Base-by-base conservation (phyloP, 129 eudicot species). In the Erigeron canadensis region DNA sequence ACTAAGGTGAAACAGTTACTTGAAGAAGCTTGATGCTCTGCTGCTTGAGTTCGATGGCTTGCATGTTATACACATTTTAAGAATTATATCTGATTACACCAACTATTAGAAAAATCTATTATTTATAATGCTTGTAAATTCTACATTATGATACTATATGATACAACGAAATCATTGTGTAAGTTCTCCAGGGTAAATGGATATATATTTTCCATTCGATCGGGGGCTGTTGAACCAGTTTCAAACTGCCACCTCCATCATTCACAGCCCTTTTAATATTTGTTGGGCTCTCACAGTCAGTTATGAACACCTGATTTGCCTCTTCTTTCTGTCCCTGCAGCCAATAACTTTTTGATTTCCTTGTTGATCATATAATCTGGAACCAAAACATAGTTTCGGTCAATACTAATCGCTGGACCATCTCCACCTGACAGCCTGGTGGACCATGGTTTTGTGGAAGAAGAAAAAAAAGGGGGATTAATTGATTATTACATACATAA, bases 1-100 rank as follows among this genome's bases (percentile, higher is more conserved):
- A 88, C 95, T 23, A 91, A 87, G 82, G 95, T 85, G 71, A 91
- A 91, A 72, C 92, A 88, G 67, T 67, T 91, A 77, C 77, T 81
- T n/a, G 95, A 87, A 74, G 86, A 65, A 65, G 48, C 68, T 39
- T 42, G 48, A 63, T 42, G n/a, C 17, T 41, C 39, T 21, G 8
- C 39, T 21, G 8, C 50, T 18, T 18, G 55, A 43, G 55, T 10
- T 65, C 55, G 19, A 9, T n/a, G 17, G 13, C 28, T 15, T 1
- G 68, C 50, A 11, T 19, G 64, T 19, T 70, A 22, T 22, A 58
- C 22, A 38, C 64, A 13, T 48, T 13, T 45, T 8, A 16, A 69
- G 5, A 51, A 69, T 38, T 54, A 37, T 16, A 47, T 40, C 53
- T 39, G 21, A 39, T 41, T 17, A 38, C 5, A 10, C 15, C 48